These are phyloP conservation scores for Wickerhamomyces sp. DNA, from an alignment of 1,139 yeast genomes.

Conservation along the genomic window DNA sequence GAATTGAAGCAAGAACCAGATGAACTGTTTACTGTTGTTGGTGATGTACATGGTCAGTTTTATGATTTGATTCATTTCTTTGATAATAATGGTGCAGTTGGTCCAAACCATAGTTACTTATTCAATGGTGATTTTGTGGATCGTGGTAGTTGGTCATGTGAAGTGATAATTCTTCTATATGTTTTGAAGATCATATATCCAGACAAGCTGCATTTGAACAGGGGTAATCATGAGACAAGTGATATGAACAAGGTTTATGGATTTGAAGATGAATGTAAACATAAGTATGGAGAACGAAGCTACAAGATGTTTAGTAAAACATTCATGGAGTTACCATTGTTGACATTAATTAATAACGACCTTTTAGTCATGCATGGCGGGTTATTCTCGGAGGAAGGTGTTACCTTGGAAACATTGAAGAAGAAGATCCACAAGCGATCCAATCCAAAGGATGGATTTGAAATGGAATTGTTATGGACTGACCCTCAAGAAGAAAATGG, in stretches of 20 bases:
- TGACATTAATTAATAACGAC: conserved; percentile 69
- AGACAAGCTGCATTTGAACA: conserved; percentile 63
- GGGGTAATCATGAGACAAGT: conserved; percentile 97
- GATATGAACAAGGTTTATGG: conserved; percentile 98
- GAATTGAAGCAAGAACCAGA: conserved; percentile 50
- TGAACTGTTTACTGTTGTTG: conserved; percentile 71
- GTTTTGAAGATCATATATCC: conserved; percentile 79
- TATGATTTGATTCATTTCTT: conserved; percentile 84
- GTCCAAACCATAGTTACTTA: conserved; percentile 67
- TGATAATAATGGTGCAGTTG: conserved; percentile 62
- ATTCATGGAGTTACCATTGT: conserved; percentile 83
- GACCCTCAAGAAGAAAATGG: conserved; percentile 86
- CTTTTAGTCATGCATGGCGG: conserved; percentile 97
- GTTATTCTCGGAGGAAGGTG: conserved; percentile 71
- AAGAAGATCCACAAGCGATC: conserved; percentile 38
- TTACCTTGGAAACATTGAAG: conserved; percentile 64
- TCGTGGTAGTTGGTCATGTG: conserved; percentile 98
- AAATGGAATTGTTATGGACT: conserved; percentile 97
- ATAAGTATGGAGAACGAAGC: conserved; percentile 79
- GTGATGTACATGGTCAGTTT: conserved; percentile 98
- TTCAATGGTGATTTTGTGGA: conserved; percentile 98
- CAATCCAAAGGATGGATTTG: conserved; percentile 83
- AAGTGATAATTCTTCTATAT: conserved; percentile 81
- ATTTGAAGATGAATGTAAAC: conserved; percentile 92
- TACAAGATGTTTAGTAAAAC: conserved; percentile 84